Evolutionary conservation across 352 stramenopile species (phyloP).

Genomic region (Phytophthora foliorum): DNA sequence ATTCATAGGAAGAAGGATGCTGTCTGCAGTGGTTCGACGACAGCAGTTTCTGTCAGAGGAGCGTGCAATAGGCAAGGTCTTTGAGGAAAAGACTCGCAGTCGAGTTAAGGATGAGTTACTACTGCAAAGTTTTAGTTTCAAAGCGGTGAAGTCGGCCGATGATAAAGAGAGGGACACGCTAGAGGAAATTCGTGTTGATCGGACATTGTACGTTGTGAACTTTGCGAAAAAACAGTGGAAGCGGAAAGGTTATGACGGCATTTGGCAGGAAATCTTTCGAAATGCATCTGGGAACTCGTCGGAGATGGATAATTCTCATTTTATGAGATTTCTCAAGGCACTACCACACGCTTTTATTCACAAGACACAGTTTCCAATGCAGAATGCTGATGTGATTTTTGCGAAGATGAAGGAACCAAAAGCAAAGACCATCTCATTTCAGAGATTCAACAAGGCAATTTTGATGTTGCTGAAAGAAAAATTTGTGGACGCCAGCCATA

Average conservation of each 20-base stretch:
- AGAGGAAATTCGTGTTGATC: slow-evolving; percentile 43
- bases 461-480: slow-evolving; percentile 68
- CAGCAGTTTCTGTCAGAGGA: slow-evolving; percentile 70
- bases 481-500: slow-evolving; percentile 34
- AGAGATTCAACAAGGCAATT: slow-evolving; percentile 72
- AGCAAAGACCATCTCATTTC: slow-evolving; percentile 65
- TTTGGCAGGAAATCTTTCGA: slow-evolving; percentile 77
- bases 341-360: slow-evolving; percentile 70
- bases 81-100: slow-evolving; percentile 54
- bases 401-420: slow-evolving; percentile 84
- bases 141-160: slow-evolving; percentile 31
- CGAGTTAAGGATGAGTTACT: slow-evolving; percentile 69
- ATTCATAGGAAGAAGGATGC: slow-evolving; percentile 48
- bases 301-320: slow-evolving; percentile 79
- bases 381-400: slow-evolving; percentile 73
- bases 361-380: slow-evolving; percentile 61
- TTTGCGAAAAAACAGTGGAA: slow-evolving; percentile 49
- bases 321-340: slow-evolving; percentile 69
- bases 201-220: slow-evolving; percentile 53
- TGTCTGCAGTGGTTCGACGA: slow-evolving; percentile 46
- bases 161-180: slow-evolving; percentile 11
- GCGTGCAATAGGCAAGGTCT: slow-evolving; percentile 53
- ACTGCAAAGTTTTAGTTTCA: slow-evolving; percentile 71
- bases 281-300: slow-evolving; percentile 49
- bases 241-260: slow-evolving; percentile 64